Conservation (phyloP, 257 asterid genomes). For the Solanum pimpinellifolium region DNA sequence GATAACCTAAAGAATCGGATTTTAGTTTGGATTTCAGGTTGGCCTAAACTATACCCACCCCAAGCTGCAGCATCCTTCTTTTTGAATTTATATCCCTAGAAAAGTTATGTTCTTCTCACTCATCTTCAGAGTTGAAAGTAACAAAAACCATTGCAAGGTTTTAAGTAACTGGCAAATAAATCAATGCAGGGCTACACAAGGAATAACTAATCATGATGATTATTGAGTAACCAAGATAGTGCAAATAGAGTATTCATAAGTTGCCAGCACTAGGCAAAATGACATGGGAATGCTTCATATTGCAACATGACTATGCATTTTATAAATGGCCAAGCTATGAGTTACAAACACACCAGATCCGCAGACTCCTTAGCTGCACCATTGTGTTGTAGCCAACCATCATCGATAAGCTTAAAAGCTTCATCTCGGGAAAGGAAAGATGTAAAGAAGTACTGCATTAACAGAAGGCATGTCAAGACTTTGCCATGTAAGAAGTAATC, state of each 20-base stretch:
- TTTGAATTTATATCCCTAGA: neutral
- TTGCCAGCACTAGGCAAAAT: neutral
- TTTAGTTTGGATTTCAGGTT: neutral
- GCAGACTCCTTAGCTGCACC: slow-evolving; percentile 29
- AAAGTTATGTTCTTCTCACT: neutral
- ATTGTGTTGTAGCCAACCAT: slow-evolving; percentile 66
- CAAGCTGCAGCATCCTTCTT: neutral
- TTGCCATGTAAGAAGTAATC: neutral
- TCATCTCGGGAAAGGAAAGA: slow-evolving; percentile 97
- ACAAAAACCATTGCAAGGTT: neutral
- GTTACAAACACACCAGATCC: slow-evolving; percentile 50
- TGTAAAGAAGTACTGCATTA: slow-evolving; percentile 84
- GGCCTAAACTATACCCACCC: neutral
- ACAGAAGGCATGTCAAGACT: slow-evolving; percentile 3
- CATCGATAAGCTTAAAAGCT: slow-evolving; percentile 85
- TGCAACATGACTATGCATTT: neutral
- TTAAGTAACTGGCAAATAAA: neutral
- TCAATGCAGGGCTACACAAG: neutral
- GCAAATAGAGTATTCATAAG: neutral
- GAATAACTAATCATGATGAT: neutral
- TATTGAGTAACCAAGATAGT: neutral
- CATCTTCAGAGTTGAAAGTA: neutral
- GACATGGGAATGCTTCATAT: neutral
- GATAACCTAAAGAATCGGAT: neutral
- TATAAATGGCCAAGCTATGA: neutral